These are phyloP conservation scores for Calonectria pteridis DNA, from an alignment of 2,329 filamentous ascomycete genomes.

Conservation along the genomic window DNA sequence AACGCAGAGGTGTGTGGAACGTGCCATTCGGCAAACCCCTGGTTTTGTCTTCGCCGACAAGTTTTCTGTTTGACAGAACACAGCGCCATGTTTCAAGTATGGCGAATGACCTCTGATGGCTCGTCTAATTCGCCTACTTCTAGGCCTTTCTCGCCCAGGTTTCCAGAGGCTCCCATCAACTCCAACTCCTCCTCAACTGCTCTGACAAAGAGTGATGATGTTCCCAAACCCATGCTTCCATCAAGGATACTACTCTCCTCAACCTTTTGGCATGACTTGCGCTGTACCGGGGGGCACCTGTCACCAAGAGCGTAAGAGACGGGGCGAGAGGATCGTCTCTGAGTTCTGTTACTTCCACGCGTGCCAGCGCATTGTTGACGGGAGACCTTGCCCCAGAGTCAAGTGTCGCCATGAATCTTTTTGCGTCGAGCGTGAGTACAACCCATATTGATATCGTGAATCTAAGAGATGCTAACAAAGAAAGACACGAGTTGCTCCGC, in stretches of 20 bases:
- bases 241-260: neutral
- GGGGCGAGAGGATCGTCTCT: slow-evolving; percentile 35
- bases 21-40: slow-evolving; percentile 7
- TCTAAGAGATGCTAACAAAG: slow-evolving; percentile 17
- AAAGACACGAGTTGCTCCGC: slow-evolving; percentile 41
- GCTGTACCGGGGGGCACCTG: slow-evolving; percentile 41
- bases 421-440: slow-evolving; percentile 42
- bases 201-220: neutral
- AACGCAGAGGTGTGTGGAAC: slow-evolving; percentile 5
- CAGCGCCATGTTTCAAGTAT: neutral
- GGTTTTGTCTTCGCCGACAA: neutral
- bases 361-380: slow-evolving; percentile 41
- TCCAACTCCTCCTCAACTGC: neutral
- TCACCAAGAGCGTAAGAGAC: slow-evolving; percentile 28
- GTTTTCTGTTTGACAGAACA: neutral
- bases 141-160: neutral
- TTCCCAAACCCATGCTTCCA: neutral
- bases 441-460: no score
- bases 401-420: slow-evolving; percentile 39
- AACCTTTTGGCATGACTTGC: slow-evolving; percentile 23
- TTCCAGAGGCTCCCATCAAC: no score
- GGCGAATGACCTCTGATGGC: neutral
- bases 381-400: slow-evolving; percentile 34
- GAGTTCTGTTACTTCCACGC: slow-evolving; percentile 42
- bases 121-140: neutral